Evolutionary conservation across 305 asterid species (phyloP).

Genomic region (Fraxinus platypoda): DNA sequence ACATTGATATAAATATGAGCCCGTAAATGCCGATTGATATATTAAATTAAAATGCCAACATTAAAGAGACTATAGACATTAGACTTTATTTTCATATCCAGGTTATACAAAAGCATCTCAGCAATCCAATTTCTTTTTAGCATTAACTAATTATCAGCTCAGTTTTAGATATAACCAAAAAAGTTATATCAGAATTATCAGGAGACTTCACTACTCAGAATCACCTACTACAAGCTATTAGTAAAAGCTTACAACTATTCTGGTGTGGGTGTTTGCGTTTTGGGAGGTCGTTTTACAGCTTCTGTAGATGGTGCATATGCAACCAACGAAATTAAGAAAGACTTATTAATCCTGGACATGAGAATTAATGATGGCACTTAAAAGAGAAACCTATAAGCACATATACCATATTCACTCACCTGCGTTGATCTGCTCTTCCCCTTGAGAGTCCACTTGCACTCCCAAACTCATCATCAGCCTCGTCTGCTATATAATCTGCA

Average conservation of each 20-base stretch:
- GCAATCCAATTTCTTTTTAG: not conserved
- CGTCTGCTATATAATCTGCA: constrained; percentile 54
- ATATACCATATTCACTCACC: constrained; percentile 37
- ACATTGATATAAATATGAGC: not conserved
- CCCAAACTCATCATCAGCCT: constrained; percentile 55
- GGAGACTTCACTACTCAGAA: not conserved
- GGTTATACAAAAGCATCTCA: not conserved
- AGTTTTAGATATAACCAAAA: not conserved
- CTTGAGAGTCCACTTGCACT: constrained; percentile 49
- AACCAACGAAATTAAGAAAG: not conserved
- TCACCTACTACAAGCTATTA: not conserved
- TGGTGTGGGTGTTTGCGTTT: not conserved
- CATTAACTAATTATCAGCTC: not conserved
- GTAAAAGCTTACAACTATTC: not conserved
- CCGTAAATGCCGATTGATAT: too few species aligned
- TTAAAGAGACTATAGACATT: not conserved
- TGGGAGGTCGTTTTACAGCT: not conserved
- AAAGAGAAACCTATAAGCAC: not conserved
- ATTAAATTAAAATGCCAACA: not conserved
- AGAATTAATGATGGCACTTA: not conserved
- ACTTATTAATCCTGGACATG: not conserved
- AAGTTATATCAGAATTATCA: not conserved
- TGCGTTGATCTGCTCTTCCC: constrained; percentile 56
- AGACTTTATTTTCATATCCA: not conserved
- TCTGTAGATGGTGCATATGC: not conserved